phyloP scores from a whole-genome alignment of 768 basidiomycete genomes.

The Suillus subalutaceus region DNA sequence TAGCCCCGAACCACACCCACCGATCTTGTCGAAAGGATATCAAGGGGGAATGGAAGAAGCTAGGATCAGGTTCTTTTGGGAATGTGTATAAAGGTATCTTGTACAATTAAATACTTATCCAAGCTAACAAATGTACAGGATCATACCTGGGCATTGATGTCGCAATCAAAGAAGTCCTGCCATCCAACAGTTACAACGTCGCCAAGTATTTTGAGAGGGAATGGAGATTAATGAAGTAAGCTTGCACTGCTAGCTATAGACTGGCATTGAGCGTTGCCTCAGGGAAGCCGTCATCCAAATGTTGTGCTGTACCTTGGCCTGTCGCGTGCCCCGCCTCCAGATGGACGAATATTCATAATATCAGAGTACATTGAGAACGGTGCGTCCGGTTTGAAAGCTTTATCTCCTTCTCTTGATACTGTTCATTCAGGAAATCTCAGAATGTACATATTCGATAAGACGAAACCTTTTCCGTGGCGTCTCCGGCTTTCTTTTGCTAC shows the following conservation, averaged over 20 bases:
- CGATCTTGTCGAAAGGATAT: conserved; percentile 61
- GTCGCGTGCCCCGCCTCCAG: conserved; percentile 74
- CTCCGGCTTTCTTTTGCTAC: conserved; percentile 93
- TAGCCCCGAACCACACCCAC: conserved; percentile 9
- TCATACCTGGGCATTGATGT: conserved; percentile 94
- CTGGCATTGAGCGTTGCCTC: not conserved
- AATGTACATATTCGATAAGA: conserved; percentile 85
- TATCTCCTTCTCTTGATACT: not conserved
- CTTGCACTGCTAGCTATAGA: conserved; percentile 12
- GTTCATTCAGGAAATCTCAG: conserved; percentile 66
- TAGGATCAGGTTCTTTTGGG: conserved; percentile 92
- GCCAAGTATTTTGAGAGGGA: conserved; percentile 99
- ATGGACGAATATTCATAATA: conserved; percentile 89
- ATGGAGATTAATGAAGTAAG: conserved; percentile 92
- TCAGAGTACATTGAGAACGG: conserved; percentile 94
- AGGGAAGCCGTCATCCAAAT: conserved; percentile 89
- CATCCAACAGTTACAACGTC: conserved; percentile 90
- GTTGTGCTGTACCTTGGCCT: conserved; percentile 93
- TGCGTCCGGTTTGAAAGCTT: conserved; percentile 12
- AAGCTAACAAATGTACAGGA: conserved; percentile 45
- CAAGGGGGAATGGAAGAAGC: conserved; percentile 84
- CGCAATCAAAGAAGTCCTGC: conserved; percentile 95
- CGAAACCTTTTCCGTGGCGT: conserved; percentile 88
- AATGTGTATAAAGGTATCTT: conserved; percentile 81
- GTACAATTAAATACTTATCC: conserved; percentile 20